These are phyloP conservation scores for Carallia brachiata DNA, from an alignment of 345 rosid genomes.

Conservation along the genomic window DNA sequence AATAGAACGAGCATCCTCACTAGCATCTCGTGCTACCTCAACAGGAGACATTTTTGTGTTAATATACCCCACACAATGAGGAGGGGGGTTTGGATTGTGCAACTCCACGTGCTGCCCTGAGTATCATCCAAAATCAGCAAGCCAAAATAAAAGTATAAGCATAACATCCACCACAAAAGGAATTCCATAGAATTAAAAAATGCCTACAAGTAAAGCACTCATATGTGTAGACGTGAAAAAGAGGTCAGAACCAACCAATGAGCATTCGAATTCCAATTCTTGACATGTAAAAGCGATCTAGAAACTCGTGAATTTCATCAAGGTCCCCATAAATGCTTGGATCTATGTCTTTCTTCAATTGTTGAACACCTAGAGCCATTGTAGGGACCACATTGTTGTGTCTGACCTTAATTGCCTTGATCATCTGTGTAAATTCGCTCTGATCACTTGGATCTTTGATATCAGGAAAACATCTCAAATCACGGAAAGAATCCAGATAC, in stretches of 20 bases:
- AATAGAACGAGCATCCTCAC: slow-evolving; percentile 83
- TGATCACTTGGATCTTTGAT: slow-evolving; percentile 67
- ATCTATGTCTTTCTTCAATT: slow-evolving; percentile 72
- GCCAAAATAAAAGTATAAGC: slow-evolving; percentile 4
- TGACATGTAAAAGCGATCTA: slow-evolving; percentile 92
- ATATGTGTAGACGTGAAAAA: neutral
- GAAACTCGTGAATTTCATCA: slow-evolving; percentile 85
- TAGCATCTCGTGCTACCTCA: slow-evolving; percentile 79
- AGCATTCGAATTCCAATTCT: slow-evolving; percentile 95
- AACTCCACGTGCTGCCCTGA: slow-evolving; percentile 99
- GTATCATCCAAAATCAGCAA: slow-evolving; percentile 27
- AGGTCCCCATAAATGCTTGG: slow-evolving; percentile 58
- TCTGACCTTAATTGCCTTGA: slow-evolving; percentile 92
- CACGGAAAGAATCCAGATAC: slow-evolving; percentile 97
- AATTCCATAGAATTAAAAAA: neutral
- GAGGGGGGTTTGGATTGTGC: slow-evolving; percentile 91
- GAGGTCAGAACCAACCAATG: slow-evolving; percentile 53
- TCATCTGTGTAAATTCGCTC: slow-evolving; percentile 85
- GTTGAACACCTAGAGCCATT: slow-evolving; percentile 97
- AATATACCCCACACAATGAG: slow-evolving; percentile 78
- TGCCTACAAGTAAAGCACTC: neutral
- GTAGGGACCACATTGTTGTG: slow-evolving; percentile 97
- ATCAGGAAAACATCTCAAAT: slow-evolving; percentile 79
- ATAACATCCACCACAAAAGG: neutral
- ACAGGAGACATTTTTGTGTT: slow-evolving; percentile 95